phyloP scores from a whole-genome alignment of 2,329 filamentous ascomycete genomes.

The Trichoderma guizhouense region DNA sequence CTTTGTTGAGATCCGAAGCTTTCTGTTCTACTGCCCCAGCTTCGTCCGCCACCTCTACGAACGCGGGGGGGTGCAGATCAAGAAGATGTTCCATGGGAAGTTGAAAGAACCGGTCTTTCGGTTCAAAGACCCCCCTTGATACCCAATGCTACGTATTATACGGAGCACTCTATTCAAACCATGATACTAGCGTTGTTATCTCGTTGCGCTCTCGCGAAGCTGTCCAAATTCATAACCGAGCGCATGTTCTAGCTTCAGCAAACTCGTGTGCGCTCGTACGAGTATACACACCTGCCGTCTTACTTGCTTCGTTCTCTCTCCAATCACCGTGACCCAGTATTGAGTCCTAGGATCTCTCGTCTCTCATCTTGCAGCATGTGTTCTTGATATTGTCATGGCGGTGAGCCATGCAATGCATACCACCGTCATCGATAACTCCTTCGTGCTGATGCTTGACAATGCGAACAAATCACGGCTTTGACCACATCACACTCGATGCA shows the following conservation, averaged over 20 bases:
- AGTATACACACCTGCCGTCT: not conserved
- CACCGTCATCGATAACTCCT: not conserved
- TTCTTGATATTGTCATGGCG: not conserved
- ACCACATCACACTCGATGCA: not conserved
- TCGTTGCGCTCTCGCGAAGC: not conserved
- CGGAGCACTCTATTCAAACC: not conserved
- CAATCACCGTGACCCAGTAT: not conserved
- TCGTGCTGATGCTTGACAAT: not conserved
- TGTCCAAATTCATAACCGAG: not conserved
- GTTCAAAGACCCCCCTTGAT: not conserved
- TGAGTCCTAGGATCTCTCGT: not conserved
- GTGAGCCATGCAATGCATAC: not conserved
- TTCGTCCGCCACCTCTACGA: not conserved
- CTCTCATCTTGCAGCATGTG: not conserved
- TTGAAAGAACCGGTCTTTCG: not conserved
- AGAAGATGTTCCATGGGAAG: not conserved
- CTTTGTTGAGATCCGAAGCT: not conserved
- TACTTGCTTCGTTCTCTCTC: not conserved
- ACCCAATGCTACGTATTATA: not conserved
- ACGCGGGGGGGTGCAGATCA: not conserved
- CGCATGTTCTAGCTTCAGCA: not conserved
- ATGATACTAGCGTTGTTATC: constrained; percentile 4
- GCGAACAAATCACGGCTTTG: not conserved
- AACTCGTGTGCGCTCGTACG: not conserved
- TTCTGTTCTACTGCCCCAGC: not conserved